phyloP scores from a whole-genome alignment of 192 early-diverging fungal genomes.

The Podila horticola region DNA sequence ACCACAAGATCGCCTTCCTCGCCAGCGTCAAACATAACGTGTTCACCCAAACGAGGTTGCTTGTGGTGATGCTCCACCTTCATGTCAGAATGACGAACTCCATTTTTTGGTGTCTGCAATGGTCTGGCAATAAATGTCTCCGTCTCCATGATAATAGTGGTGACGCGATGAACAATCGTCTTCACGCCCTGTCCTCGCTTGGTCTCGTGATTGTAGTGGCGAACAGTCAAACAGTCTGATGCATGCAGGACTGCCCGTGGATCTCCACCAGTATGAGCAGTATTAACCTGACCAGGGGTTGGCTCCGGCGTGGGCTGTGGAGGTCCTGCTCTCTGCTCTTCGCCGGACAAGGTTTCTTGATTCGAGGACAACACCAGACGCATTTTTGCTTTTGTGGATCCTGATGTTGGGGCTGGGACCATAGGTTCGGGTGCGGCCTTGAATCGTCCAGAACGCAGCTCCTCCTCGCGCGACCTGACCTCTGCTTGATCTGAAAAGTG shows the following conservation, averaged over 20 bases:
- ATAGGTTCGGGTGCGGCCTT: slow-evolving; percentile 12
- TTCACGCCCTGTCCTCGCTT: slow-evolving; percentile 1
- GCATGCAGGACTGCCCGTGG: not conserved
- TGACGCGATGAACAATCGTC: slow-evolving; percentile 16
- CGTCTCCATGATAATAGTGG: slow-evolving; percentile 32
- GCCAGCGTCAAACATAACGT: slow-evolving; percentile 19
- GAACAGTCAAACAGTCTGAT: not conserved
- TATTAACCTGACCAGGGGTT: not conserved
- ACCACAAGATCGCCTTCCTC: slow-evolving; percentile 16
- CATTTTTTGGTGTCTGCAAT: not conserved
- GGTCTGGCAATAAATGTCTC: slow-evolving; percentile 21
- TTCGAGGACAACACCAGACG: too few species aligned
- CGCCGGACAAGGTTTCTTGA: not conserved
- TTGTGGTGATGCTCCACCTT: not conserved
- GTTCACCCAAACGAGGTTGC: slow-evolving; percentile 1
- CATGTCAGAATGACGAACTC: not conserved
- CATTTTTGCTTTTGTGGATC: too few species aligned
- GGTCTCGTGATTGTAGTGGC: slow-evolving; percentile 4
- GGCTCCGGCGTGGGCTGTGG: slow-evolving; percentile 15
- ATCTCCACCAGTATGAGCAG: not conserved
- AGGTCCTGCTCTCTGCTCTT: slow-evolving; percentile 13
- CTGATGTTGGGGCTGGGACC: not conserved
- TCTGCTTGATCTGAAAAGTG: not conserved
- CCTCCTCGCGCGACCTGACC: not conserved
- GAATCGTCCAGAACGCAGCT: not conserved